Evolutionary conservation across 1,284 basidiomycete genomes (phyloP).

Genomic region (Naganishia sp.): DNA sequence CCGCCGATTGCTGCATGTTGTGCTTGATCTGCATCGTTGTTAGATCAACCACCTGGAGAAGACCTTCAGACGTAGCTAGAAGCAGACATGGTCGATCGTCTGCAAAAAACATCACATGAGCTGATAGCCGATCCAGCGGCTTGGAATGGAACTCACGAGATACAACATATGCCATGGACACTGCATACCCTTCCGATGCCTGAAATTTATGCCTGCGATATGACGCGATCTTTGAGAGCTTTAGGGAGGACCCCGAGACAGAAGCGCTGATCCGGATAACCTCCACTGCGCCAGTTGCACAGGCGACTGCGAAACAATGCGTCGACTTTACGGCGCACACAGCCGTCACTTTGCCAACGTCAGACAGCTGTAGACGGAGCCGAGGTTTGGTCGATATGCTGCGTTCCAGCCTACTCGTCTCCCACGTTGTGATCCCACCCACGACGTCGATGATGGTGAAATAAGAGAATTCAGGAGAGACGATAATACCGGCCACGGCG

Average conservation of each 20-base stretch:
- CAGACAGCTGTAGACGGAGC: constrained; percentile 36
- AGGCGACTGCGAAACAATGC: constrained; percentile 85
- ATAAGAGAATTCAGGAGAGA: constrained; percentile 91
- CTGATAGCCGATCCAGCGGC: not conserved
- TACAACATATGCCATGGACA: constrained; percentile 3
- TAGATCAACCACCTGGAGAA: constrained; percentile 77
- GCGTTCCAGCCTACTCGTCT: constrained; percentile 73
- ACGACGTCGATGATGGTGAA: constrained; percentile 88
- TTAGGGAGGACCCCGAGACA: constrained; percentile 97
- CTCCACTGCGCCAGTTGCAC: constrained; percentile 80
- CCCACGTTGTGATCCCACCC: constrained; percentile 80
- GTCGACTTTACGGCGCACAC: constrained; percentile 78
- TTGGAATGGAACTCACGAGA: not conserved
- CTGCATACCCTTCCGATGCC: not conserved
- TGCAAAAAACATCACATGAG: not conserved
- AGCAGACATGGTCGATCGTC: constrained; percentile 60
- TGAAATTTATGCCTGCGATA: not conserved
- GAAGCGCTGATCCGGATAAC: constrained; percentile 68
- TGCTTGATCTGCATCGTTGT: constrained; percentile 77
- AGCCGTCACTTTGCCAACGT: constrained; percentile 70
- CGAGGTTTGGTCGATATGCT: constrained; percentile 60
- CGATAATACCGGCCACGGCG: constrained; percentile 74
- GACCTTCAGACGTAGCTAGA: constrained; percentile 78
- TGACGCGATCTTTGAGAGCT: constrained; percentile 75
- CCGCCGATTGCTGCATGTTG: constrained; percentile 77